Conservation (phyloP, 2,329 filamentous ascomycete species). For the Arthroderma sp. region DNA sequence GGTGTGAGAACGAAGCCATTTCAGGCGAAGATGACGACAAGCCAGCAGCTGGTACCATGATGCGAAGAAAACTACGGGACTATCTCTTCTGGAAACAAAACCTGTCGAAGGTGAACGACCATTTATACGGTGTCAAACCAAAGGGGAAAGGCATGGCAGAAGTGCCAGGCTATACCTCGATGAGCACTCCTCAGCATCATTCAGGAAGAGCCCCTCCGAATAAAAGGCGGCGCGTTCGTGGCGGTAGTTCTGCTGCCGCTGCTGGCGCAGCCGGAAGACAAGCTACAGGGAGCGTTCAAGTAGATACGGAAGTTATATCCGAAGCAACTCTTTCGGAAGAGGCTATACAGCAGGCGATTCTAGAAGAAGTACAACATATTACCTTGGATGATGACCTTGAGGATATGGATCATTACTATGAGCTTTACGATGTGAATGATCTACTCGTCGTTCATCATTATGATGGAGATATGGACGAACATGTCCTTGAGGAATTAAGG, state of each 20-base stretch:
- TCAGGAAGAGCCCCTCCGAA: constrained; percentile 55
- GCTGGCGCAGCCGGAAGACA: constrained; percentile 46
- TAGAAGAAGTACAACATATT: constrained; percentile 47
- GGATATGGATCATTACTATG: constrained; percentile 83
- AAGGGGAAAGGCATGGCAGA: constrained; percentile 16
- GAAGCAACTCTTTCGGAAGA: constrained; percentile 68
- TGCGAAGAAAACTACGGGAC: constrained; percentile 72
- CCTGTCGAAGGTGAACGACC: constrained; percentile 66
- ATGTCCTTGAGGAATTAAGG: constrained; percentile 86
- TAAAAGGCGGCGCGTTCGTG: constrained; percentile 73
- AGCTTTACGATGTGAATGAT: constrained; percentile 83
- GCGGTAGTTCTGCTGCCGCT: constrained; percentile 52
- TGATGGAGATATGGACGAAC: constrained; percentile 89
- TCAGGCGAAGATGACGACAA: constrained; percentile 31
- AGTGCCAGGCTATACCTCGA: background rate
- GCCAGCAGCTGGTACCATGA: constrained; percentile 72
- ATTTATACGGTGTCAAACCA: constrained; percentile 25
- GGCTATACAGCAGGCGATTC: constrained; percentile 68
- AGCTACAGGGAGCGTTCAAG: constrained; percentile 61
- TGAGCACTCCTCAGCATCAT: background rate
- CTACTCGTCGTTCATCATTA: constrained; percentile 84
- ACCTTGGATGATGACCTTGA: constrained; percentile 68
- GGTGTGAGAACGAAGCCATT: constrained; percentile 16
- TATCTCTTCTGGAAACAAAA: constrained; percentile 87
- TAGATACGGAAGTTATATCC: constrained; percentile 62